phyloP scores from a whole-genome alignment of 257 asterid genomes.

The Nicotiana benthamiana region DNA sequence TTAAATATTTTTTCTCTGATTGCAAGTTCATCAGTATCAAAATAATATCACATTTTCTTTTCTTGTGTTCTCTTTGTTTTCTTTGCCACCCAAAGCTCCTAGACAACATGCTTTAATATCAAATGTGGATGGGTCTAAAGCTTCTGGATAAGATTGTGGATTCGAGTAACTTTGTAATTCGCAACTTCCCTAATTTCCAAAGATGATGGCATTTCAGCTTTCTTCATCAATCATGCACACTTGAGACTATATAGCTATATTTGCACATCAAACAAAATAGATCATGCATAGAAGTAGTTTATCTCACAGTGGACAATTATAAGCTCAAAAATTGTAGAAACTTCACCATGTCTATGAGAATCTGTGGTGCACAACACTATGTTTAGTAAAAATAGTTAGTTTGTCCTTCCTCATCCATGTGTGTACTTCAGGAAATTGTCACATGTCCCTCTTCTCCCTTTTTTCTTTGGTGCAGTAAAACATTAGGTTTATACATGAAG shows the following conservation, averaged over 20 bases:
- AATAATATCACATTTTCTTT: background rate
- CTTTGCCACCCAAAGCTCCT: background rate
- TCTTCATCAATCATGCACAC: background rate
- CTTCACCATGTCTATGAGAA: background rate
- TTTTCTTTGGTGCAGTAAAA: background rate
- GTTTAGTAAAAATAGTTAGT: background rate
- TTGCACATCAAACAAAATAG: background rate
- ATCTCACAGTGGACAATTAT: background rate
- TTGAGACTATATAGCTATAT: background rate
- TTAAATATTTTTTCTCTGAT: background rate
- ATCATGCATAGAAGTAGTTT: background rate
- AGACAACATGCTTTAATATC: background rate
- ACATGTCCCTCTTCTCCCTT: background rate
- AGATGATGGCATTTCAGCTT: background rate
- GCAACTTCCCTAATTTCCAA: background rate
- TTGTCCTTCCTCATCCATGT: background rate
- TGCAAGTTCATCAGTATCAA: background rate
- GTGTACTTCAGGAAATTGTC: background rate
- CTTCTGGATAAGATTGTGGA: background rate
- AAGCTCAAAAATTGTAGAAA: background rate
- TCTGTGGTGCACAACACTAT: background rate
- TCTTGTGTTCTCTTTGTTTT: background rate
- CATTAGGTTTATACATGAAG: background rate
- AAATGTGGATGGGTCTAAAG: background rate
- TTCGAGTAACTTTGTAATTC: background rate